Conservation (phyloP, 129 eudicot genomes). For the Helianthus tuberosus region DNA sequence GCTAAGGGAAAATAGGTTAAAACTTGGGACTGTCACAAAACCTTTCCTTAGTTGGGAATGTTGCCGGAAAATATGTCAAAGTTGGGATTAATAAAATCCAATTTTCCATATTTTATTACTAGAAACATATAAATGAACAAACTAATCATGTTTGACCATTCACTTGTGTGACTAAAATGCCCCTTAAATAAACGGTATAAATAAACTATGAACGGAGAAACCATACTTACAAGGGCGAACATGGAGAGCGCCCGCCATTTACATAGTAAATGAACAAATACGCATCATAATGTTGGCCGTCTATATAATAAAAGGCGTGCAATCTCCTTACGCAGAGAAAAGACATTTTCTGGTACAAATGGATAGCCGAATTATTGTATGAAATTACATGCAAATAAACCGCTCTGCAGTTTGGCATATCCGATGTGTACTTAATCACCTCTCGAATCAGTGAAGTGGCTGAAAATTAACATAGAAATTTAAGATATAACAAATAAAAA, state of each 20-base stretch:
- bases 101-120: neutral
- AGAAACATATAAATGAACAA: neutral
- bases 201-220: slow-evolving; percentile 7
- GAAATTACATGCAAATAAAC: slow-evolving; percentile 93
- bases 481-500: slow-evolving; percentile 7
- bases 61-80: too few relatives aligned
- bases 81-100: too few relatives aligned
- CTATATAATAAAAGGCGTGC: slow-evolving; percentile 64
- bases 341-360: slow-evolving; percentile 89
- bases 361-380: slow-evolving; percentile 84
- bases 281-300: slow-evolving; percentile 86
- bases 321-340: slow-evolving; percentile 77
- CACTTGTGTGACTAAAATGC: neutral
- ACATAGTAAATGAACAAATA: slow-evolving; percentile 86
- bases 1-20: too few relatives aligned
- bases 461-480: slow-evolving; percentile 43
- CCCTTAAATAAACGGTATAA: neutral
- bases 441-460: slow-evolving; percentile 81
- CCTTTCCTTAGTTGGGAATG: too few relatives aligned
- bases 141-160: neutral
- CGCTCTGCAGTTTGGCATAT: slow-evolving; percentile 70
- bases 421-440: slow-evolving; percentile 76
- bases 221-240: slow-evolving; percentile 88
- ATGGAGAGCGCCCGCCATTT: slow-evolving; percentile 94
- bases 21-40: too few relatives aligned